Base-by-base conservation (phyloP, 192 early-diverging fungal genomes). In the Entomortierella parvispora region DNA sequence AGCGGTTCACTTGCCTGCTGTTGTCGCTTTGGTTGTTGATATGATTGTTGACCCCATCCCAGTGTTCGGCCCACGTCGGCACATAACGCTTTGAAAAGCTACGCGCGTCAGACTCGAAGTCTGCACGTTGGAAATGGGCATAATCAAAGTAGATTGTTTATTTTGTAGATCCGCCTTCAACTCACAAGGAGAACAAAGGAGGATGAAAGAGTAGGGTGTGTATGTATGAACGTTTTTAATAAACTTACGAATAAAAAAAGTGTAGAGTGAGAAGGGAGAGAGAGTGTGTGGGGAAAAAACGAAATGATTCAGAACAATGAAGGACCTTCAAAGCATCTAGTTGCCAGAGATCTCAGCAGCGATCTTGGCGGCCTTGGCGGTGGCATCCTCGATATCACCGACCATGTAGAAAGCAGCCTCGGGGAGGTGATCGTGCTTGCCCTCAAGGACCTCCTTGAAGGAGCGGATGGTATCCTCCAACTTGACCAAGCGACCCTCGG, bases 361-460 rank as follows among this genome's bases (percentile, higher is more conserved):
- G 37, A 77, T 68, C 74, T 77, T 77, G 66, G 74, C 94, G 53
- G 95, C 95, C 90, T 96, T 96, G 85, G 89, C 90, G 58, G 86
- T 85, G 65, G 93, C 97, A 87, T 98, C 97, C 57, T 94, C 92
- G 69, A 98, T 94, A 84, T 96, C 94, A 85, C 97, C 97, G 50
- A 92, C 90, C 97, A 98, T 98, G 89, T 93, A 98, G 90, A 98
- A 98, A 62, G 97, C 95, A 47, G 92, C 90, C 83, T 98, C 97
- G 71, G 97, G 97, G 57, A 97, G 88, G 62, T 76, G 78, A 83
- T 98, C 95, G 88, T 94, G 91, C 91, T 97, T 97, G 71, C 96
- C 96, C 54, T 93, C 93, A 32, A 97, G 84, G 72, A 97, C 96
- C 83, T 96, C 96, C 87, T 89, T 90, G 90, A 97, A 97, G 28